Conservation (phyloP, 1,139 yeast species). For the Hanseniaspora sp. region DNA sequence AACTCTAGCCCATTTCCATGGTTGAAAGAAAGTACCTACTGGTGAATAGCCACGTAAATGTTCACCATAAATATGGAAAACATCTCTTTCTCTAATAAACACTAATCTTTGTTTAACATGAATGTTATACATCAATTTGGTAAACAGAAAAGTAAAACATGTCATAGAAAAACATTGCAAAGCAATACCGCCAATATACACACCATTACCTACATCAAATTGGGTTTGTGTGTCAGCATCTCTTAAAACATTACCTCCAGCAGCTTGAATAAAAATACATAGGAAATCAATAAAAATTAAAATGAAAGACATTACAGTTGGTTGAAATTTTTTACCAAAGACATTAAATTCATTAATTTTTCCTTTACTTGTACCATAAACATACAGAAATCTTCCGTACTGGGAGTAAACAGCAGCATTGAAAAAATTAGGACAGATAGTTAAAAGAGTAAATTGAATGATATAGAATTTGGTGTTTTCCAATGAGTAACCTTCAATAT, state of each 20-base stretch:
- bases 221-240: constrained; percentile 33
- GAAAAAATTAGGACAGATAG: constrained; percentile 76
- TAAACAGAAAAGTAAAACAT: constrained; percentile 48
- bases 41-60: constrained; percentile 16
- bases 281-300: constrained; percentile 58
- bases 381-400: constrained; percentile 59
- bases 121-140: constrained; percentile 41
- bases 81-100: constrained; percentile 18
- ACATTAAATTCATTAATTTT: constrained; percentile 21
- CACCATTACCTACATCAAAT: constrained; percentile 47
- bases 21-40: constrained; percentile 27
- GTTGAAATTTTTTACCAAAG: constrained; percentile 3
- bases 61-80: neutral
- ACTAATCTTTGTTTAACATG: constrained; percentile 31
- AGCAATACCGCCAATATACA: constrained; percentile 73
- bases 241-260: constrained; percentile 66
- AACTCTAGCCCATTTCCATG: constrained; percentile 2
- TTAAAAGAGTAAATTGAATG: constrained; percentile 57
- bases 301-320: constrained; percentile 37
- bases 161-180: constrained; percentile 69
- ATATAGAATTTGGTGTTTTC: constrained; percentile 37
- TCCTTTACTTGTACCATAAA: constrained; percentile 41
- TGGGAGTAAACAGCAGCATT: constrained; percentile 80
- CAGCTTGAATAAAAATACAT: constrained; percentile 68
- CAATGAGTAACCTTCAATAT: constrained; percentile 23